phyloP scores from a whole-genome alignment of 495 filamentous ascomycete genomes.

The Amphirosellinia nigrospora region DNA sequence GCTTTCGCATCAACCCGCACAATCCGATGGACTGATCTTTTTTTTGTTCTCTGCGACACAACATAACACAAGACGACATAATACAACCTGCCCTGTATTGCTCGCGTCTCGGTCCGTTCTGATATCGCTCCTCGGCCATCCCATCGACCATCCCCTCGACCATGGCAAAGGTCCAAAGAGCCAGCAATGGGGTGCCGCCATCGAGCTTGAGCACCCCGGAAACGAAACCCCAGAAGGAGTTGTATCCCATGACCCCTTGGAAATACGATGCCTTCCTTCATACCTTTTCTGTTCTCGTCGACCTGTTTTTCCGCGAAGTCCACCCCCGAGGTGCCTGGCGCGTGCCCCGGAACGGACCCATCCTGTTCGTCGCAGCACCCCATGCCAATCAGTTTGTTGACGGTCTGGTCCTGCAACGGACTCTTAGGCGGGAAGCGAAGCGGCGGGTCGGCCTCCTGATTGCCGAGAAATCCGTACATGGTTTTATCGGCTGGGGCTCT shows the following conservation, averaged over 20 bases:
- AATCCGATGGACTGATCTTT: slow-evolving; percentile 9
- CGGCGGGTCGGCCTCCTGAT: slow-evolving; percentile 91
- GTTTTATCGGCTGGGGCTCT: slow-evolving; percentile 84
- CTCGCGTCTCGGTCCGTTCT: not conserved
- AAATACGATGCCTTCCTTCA: slow-evolving; percentile 84
- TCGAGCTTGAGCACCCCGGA: slow-evolving; percentile 32
- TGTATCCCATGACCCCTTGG: slow-evolving; percentile 72
- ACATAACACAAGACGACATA: not conserved
- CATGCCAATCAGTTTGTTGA: slow-evolving; percentile 99
- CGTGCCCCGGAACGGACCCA: slow-evolving; percentile 82
- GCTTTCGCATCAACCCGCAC: not conserved
- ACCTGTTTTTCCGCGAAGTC: slow-evolving; percentile 97
- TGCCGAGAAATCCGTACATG: slow-evolving; percentile 90
- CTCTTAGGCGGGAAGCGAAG: slow-evolving; percentile 80
- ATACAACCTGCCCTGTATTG: too few relatives aligned
- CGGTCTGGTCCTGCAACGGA: slow-evolving; percentile 90
- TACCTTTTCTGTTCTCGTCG: slow-evolving; percentile 81
- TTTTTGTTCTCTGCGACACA: not conserved
- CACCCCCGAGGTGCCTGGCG: slow-evolving; percentile 94
- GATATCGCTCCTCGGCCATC: not conserved
- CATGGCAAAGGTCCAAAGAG: slow-evolving; percentile 32
- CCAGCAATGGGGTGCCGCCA: slow-evolving; percentile 27
- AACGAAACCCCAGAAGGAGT: slow-evolving; percentile 52
- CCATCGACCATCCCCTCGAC: slow-evolving; percentile 2
- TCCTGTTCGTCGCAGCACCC: slow-evolving; percentile 97